A percentile compares a stretch with the other conserved stretches of the same genome.
Evolutionary conservation across 2,329 filamentous ascomycete species (phyloP).

Genomic region (Penicillium nordicum): DNA sequence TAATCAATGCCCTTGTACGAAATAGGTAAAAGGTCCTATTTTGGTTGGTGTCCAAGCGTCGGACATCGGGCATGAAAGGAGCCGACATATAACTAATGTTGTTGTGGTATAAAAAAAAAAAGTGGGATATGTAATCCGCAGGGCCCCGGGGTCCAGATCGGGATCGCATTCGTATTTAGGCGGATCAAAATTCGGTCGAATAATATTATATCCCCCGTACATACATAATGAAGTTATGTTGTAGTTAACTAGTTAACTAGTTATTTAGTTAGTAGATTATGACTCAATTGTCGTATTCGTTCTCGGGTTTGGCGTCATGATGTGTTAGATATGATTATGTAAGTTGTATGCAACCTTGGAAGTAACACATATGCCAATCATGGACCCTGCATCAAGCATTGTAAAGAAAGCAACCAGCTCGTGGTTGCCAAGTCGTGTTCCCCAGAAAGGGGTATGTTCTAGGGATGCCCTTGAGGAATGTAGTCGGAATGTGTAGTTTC

Average conservation of each 20-base stretch:
- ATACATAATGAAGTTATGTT: too few species aligned
- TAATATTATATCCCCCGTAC: not conserved
- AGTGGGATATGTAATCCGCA: not conserved
- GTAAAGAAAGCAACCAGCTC: not conserved
- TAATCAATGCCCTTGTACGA: not conserved
- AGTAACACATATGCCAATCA: not conserved
- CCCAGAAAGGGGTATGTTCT: not conserved
- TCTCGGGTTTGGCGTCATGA: not conserved
- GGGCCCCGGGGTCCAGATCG: not conserved
- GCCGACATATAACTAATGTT: not conserved
- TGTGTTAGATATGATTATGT: not conserved
- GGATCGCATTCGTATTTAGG: too few species aligned
- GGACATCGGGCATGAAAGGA: not conserved
- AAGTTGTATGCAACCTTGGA: not conserved
- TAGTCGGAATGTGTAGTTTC: not conserved
- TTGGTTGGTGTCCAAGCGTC: not conserved
- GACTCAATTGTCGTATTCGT: not conserved
- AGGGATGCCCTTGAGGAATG: not conserved
- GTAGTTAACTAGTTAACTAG: too few species aligned
- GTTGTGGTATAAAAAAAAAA: not conserved
- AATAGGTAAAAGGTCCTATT: not conserved
- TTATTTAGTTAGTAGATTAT: not conserved
- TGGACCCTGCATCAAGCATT: not conserved
- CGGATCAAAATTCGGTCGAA: not conserved
- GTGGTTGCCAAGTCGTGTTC: not conserved